Evolutionary conservation across 2,329 filamentous ascomycete genomes (phyloP).

Genomic region (Pseudocercospora vitis): DNA sequence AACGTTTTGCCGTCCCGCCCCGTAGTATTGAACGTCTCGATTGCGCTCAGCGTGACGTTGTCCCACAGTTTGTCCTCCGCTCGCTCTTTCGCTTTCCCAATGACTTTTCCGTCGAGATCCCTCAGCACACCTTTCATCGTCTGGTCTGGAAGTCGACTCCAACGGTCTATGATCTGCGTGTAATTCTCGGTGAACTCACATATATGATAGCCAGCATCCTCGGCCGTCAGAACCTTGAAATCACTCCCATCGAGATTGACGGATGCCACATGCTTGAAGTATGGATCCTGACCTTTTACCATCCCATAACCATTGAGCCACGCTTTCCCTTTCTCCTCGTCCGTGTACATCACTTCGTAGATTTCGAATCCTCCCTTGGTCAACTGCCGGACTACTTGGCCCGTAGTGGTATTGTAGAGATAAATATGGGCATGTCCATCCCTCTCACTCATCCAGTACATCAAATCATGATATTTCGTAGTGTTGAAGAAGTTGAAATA

Average conservation of each 20-base stretch:
- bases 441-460: slow-evolving; percentile 14
- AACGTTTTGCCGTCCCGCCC: slow-evolving; percentile 9
- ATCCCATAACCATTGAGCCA: slow-evolving; percentile 3
- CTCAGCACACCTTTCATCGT: slow-evolving; percentile 9
- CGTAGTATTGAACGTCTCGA: slow-evolving; percentile 11
- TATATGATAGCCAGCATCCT: slow-evolving; percentile 5
- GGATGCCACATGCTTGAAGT: slow-evolving; percentile 9
- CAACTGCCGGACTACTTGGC: slow-evolving; percentile 5
- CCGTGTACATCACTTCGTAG: background rate
- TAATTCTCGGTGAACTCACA: background rate
- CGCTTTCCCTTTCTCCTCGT: slow-evolving; percentile 3
- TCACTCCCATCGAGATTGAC: slow-evolving; percentile 12
- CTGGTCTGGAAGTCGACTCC: slow-evolving; percentile 5
- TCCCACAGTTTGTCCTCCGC: background rate
- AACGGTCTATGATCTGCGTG: slow-evolving; percentile 3
- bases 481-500: slow-evolving; percentile 11
- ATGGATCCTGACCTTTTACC: slow-evolving; percentile 8
- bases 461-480: slow-evolving; percentile 7
- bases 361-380: slow-evolving; percentile 9
- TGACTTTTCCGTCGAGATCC: background rate
- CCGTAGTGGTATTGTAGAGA: slow-evolving; percentile 8
- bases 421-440: slow-evolving; percentile 12
- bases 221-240: slow-evolving; percentile 8
- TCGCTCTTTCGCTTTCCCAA: background rate
- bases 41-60: background rate